A percentile compares a stretch with the other conserved stretches of the same genome.
phyloP scores from a whole-genome alignment of 2,329 filamentous ascomycete genomes.

The Cladosporium sp. region DNA sequence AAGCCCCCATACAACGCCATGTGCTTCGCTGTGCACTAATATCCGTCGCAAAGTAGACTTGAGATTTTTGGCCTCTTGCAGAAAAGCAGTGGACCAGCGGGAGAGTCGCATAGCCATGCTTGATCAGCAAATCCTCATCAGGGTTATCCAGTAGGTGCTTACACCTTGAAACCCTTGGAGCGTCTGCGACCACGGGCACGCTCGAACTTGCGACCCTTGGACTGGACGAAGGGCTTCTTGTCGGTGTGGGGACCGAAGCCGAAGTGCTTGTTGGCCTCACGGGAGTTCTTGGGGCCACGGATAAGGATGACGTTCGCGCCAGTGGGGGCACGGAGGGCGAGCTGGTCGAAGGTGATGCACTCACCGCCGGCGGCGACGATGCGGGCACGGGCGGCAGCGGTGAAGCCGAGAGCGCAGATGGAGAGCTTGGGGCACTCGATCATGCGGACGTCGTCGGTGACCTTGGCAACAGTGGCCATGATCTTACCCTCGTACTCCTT shows the following conservation, averaged over 20 bases:
- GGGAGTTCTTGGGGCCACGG: constrained; percentile 95
- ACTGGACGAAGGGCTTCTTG: constrained; percentile 98
- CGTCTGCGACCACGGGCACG: constrained; percentile 96
- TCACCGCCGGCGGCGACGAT: constrained; percentile 93
- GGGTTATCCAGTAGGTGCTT: constrained; percentile 47
- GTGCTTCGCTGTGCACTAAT: constrained; percentile 15
- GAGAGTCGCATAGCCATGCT: constrained; percentile 6
- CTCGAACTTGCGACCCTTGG: constrained; percentile 99
- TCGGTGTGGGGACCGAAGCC: constrained; percentile 96
- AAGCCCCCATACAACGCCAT: constrained; percentile 10
- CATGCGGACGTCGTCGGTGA: constrained; percentile 97
- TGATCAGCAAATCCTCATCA: not conserved
- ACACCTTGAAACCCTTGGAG: constrained; percentile 99
- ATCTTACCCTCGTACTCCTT: constrained; percentile 73
- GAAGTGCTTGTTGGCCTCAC: constrained; percentile 99
- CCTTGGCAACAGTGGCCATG: constrained; percentile 87
- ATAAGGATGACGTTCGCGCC: constrained; percentile 96
- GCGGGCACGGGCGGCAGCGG: constrained; percentile 89
- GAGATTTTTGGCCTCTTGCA: constrained; percentile 5
- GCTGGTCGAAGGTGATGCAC: constrained; percentile 93
- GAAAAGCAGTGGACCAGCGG: constrained; percentile 1
- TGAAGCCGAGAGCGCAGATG: constrained; percentile 94
- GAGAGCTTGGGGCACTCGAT: constrained; percentile 87
- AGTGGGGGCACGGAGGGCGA: constrained; percentile 91
- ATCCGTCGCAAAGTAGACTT: constrained; percentile 10